Evolutionary conservation across 2,329 filamentous ascomycete species (phyloP).

Genomic region (Thermochaetoides dissita): DNA sequence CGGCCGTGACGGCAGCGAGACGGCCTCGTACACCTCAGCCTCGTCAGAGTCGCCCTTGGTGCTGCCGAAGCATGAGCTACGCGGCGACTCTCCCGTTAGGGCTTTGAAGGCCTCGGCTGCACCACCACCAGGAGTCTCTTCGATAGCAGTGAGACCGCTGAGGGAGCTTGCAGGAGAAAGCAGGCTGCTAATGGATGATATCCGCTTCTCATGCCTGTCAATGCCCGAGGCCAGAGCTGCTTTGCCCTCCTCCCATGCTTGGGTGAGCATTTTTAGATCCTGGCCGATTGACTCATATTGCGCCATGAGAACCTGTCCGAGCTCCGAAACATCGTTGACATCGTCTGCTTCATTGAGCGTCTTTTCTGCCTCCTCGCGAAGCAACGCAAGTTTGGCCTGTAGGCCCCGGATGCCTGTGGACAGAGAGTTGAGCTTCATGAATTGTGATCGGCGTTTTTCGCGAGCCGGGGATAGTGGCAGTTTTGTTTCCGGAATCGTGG

Average conservation of each 20-base stretch:
- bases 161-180: slow-evolving; percentile 49
- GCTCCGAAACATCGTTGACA: slow-evolving; percentile 56
- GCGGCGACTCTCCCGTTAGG: slow-evolving; percentile 56
- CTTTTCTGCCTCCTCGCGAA: slow-evolving; percentile 78
- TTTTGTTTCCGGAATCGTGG: slow-evolving; percentile 41
- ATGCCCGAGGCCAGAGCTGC: slow-evolving; percentile 69
- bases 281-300: slow-evolving; percentile 92
- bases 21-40: slow-evolving; percentile 80
- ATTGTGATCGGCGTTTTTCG: slow-evolving; percentile 72
- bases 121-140: slow-evolving; percentile 26
- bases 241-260: slow-evolving; percentile 80
- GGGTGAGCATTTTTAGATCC: slow-evolving; percentile 66
- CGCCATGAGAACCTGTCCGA: slow-evolving; percentile 63
- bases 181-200: slow-evolving; percentile 47
- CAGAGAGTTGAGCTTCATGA: slow-evolving; percentile 75
- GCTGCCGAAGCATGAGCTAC: slow-evolving; percentile 35
- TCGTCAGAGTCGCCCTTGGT: slow-evolving; percentile 47
- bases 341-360: slow-evolving; percentile 60
- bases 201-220: slow-evolving; percentile 61
- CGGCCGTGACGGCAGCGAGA: slow-evolving; percentile 59
- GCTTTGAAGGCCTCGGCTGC: slow-evolving; percentile 54
- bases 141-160: slow-evolving; percentile 52
- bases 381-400: slow-evolving; percentile 84
- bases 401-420: slow-evolving; percentile 82
- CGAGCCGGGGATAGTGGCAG: slow-evolving; percentile 54